Evolutionary conservation across 495 filamentous ascomycete genomes (phyloP).

Genomic region (Annulohypoxylon maeteangense): DNA sequence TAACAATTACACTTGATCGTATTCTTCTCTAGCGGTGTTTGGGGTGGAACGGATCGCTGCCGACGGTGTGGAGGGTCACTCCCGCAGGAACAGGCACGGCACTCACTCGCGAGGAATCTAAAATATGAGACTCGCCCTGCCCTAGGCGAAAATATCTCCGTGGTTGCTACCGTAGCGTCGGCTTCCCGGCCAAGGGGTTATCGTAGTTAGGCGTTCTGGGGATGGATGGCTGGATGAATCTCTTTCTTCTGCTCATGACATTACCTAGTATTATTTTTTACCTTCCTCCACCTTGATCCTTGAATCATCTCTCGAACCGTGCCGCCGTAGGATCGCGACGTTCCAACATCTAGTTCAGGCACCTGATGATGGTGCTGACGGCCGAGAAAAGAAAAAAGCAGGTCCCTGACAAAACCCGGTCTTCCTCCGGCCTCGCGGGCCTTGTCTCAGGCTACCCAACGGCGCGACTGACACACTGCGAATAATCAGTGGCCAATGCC

Average conservation of each 20-base stretch:
- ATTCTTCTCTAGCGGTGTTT: slow-evolving; percentile 35
- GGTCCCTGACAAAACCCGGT: slow-evolving; percentile 12
- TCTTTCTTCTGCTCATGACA: slow-evolving; percentile 1
- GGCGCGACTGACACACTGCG: slow-evolving; percentile 34
- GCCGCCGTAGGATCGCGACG: slow-evolving; percentile 29
- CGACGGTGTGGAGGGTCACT: slow-evolving; percentile 33
- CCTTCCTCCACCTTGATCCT: background rate
- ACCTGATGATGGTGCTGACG: slow-evolving; percentile 2
- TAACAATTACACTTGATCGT: slow-evolving; percentile 6
- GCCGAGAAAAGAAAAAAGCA: background rate
- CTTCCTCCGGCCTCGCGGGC: slow-evolving; percentile 26
- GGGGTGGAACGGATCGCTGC: slow-evolving; percentile 31
- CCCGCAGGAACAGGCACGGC: slow-evolving; percentile 38
- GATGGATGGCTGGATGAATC: slow-evolving; percentile 13
- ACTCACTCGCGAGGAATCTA: slow-evolving; percentile 27
- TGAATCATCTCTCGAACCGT: slow-evolving; percentile 6
- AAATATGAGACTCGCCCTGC: background rate
- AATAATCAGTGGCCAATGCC: slow-evolving; percentile 10
- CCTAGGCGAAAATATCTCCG: slow-evolving; percentile 30
- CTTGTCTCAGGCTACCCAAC: slow-evolving; percentile 31
- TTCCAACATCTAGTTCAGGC: slow-evolving; percentile 27
- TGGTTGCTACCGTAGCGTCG: slow-evolving; percentile 34
- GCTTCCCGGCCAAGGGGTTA: slow-evolving; percentile 19
- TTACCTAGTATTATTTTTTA: too few relatives aligned
- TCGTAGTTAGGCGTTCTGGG: slow-evolving; percentile 20